A percentile compares a stretch with the other conserved stretches of the same genome.
These are phyloP conservation scores for Fusarium sp. DNA, from an alignment of 2,329 filamentous ascomycete species.

Conservation along the genomic window DNA sequence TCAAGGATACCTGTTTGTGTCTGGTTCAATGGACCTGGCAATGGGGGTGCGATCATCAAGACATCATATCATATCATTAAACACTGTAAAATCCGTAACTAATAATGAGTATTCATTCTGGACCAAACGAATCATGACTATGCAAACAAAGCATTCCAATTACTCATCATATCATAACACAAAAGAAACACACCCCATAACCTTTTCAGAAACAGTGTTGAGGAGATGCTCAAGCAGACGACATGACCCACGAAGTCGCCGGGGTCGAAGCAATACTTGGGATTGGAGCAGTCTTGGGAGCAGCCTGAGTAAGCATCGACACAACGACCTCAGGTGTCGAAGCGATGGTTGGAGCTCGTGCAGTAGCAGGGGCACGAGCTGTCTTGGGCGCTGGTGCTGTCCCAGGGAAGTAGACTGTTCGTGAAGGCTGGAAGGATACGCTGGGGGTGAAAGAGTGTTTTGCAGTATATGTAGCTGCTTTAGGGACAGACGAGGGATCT, in stretches of 20 bases:
- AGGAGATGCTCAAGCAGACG: slow-evolving; percentile 8
- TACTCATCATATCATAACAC: slow-evolving; percentile 1
- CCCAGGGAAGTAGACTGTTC: neutral
- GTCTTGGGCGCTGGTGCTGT: slow-evolving; percentile 24
- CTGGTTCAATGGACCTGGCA: too few relatives aligned
- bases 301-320: slow-evolving; percentile 13
- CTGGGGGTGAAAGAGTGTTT: neutral
- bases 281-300: slow-evolving; percentile 22
- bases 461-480: neutral
- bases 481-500: neutral
- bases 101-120: neutral
- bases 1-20: too few relatives aligned
- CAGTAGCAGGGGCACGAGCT: slow-evolving; percentile 16
- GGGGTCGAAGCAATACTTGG: slow-evolving; percentile 22
- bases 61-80: neutral
- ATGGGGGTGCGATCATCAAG: neutral
- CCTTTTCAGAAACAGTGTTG: neutral
- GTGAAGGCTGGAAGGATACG: slow-evolving; percentile 4
- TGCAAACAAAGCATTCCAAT: neutral
- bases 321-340: slow-evolving; percentile 22
- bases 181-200: neutral
- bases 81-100: neutral
- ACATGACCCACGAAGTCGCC: slow-evolving; percentile 9
- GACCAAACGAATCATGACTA: neutral
- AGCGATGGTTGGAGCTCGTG: slow-evolving; percentile 20